phyloP scores from a whole-genome alignment of 306 rosid species.

The Potentilla sterilis region DNA sequence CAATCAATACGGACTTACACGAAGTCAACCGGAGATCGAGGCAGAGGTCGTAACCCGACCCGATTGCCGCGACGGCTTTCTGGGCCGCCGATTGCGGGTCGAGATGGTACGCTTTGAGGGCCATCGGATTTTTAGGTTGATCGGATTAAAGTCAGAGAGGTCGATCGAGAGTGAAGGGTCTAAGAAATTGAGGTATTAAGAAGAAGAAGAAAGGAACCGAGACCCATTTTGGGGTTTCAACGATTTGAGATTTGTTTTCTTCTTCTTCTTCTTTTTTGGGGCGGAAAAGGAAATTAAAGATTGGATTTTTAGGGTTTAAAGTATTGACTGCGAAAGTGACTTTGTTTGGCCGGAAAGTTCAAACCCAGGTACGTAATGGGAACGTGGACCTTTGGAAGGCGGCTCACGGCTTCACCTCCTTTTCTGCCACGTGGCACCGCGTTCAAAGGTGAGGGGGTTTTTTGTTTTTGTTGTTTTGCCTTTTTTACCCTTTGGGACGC shows the following conservation, averaged over 20 bases:
- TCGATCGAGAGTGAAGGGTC: not conserved
- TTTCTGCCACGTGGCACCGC: not conserved
- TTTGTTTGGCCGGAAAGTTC: not conserved
- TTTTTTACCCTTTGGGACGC: not conserved
- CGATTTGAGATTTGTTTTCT: not conserved
- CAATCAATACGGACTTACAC: conserved; percentile 52
- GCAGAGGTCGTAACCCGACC: conserved; percentile 70
- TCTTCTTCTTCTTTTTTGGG: not conserved
- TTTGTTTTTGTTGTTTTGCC: not conserved
- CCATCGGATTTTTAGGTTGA: conserved; percentile 21
- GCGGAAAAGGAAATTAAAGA: not conserved
- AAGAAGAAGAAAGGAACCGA: not conserved
- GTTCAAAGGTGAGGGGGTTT: too few species aligned
- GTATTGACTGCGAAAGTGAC: not conserved
- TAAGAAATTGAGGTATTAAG: conserved; percentile 1
- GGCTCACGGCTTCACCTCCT: not conserved
- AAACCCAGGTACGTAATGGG: not conserved
- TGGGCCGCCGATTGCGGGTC: conserved; percentile 63
- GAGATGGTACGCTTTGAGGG: conserved; percentile 29
- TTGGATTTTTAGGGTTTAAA: not conserved
- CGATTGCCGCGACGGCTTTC: conserved; percentile 69
- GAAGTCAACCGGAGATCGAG: conserved; percentile 47
- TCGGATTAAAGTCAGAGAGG: not conserved
- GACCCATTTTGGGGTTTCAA: conserved; percentile 19
- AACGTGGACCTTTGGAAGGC: not conserved